phyloP scores from a whole-genome alignment of 1,139 yeast genomes.

The Suzukiozyma palmioleophila region DNA sequence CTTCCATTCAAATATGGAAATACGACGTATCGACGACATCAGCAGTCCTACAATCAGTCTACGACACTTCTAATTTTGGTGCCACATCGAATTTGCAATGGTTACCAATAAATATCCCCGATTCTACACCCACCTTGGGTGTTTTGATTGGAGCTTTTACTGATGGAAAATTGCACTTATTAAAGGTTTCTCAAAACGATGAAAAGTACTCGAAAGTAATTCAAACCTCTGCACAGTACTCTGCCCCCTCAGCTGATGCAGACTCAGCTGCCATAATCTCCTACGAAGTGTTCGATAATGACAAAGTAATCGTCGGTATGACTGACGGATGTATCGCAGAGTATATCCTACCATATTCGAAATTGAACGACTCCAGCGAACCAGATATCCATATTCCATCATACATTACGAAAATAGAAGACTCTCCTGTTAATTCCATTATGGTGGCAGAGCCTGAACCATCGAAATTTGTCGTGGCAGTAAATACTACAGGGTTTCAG shows the following conservation, averaged over 20 bases:
- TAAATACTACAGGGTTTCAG: conserved; percentile 49
- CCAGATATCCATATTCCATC: conserved; percentile 37
- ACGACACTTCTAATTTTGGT: conserved; percentile 45
- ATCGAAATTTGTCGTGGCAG: conserved; percentile 31
- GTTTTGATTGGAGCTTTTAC: conserved; percentile 53
- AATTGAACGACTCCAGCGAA: conserved; percentile 10
- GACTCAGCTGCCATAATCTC: conserved; percentile 37
- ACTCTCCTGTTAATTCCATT: conserved; percentile 47
- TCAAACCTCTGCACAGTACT: conserved; percentile 26
- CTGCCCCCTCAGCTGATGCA: conserved; percentile 11
- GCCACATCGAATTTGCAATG: conserved; percentile 50
- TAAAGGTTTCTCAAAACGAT: conserved; percentile 29
- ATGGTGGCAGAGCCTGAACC: conserved; percentile 26
- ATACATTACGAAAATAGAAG: conserved; percentile 42
- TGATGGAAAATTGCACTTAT: conserved; percentile 58
- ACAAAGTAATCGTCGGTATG: conserved; percentile 56
- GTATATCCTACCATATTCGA: conserved; percentile 35
- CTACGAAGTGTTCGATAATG: conserved; percentile 51
- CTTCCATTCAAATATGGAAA: conserved; percentile 48
- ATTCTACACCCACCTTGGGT: conserved; percentile 28
- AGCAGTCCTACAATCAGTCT: conserved; percentile 26
- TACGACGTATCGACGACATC: conserved; percentile 25
- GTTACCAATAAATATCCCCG: conserved; percentile 31
- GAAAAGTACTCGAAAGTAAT: conserved; percentile 20
- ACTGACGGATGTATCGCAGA: conserved; percentile 66